Base-by-base conservation (phyloP, 441 rosid genomes). In the Brassica hybrid region DNA sequence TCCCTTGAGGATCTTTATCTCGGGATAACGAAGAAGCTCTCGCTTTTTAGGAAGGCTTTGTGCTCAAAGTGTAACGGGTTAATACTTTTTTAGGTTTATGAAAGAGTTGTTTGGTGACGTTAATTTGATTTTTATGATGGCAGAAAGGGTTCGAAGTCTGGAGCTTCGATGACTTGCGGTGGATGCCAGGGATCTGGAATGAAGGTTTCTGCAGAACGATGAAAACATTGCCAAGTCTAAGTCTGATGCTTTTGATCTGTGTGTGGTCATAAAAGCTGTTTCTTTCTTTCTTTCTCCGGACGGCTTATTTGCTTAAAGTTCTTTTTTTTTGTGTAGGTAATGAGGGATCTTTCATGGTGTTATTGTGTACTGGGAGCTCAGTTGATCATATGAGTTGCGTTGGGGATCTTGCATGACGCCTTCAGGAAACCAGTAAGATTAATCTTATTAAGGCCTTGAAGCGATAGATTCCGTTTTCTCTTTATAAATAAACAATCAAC, bases 341-440 rank as follows among this genome's bases (percentile, higher is more conserved):
- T 7, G 38, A 34, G 38, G 17, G 25, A 63, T 54, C 3, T 8
- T 23, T 30, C 14, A 30, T 76, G 59, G 32, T 75, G 27, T 73
- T 80, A 64, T 77, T 91, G 98, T 93, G 84, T 54, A 90, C 91
- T 17, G 72, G 82, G 18, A 82, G 83, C 82, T 88, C 96, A 1
- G 91, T 86, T 58, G 96, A 95, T 74, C 97, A 93, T 71, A 90
- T 93, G 91, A 83, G 79, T 43, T 93, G 94, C 83, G 90, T 93
- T 64, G 89, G 88, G 16, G 97, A 91, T 64, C 93, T 93, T 32
- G 87, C 87, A 0, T 94, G 96, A 36, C 87, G 86, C 38, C 88
- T 93, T 73, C 99, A 91, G 64, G 99, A 91, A 80, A 84, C 92
- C 6, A 90, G 94, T 90, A 67, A 69, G 38, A 54, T 32, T 13